Conservation (phyloP, 768 basidiomycete genomes). For the Stropharia rugosoannulata region DNA sequence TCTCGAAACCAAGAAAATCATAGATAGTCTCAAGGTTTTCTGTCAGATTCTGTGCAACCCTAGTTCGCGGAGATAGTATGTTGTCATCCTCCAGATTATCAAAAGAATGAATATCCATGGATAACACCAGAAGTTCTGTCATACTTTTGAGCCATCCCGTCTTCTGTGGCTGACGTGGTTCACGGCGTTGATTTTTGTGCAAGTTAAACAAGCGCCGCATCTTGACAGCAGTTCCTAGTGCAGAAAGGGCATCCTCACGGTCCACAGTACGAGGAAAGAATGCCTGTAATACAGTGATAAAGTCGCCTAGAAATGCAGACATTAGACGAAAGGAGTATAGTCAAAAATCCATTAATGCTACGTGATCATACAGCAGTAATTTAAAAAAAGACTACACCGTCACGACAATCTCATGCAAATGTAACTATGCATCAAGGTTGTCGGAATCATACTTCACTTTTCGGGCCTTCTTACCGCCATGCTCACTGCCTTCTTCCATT, state of each 20-base stretch:
- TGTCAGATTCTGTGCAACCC: not conserved
- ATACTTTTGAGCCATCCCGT: too few relatives aligned
- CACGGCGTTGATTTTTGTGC: too few relatives aligned
- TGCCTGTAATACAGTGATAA: not conserved
- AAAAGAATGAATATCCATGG: constrained; percentile 13
- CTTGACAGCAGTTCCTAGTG: not conserved
- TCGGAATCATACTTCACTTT: not conserved
- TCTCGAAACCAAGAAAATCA: too few relatives aligned
- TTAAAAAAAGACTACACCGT: too few relatives aligned
- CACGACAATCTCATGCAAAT: not conserved
- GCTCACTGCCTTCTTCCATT: not conserved
- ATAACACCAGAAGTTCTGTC: not conserved
- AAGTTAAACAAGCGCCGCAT: not conserved
- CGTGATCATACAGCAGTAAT: too few relatives aligned
- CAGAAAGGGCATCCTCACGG: not conserved
- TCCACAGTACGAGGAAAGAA: not conserved
- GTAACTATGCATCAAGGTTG: not conserved
- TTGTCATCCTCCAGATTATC: not conserved
- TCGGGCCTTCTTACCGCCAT: not conserved
- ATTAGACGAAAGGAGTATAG: not conserved
- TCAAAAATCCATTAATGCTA: not conserved
- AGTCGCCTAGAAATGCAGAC: not conserved
- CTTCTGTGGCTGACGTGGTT: too few relatives aligned
- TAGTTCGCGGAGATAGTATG: not conserved
- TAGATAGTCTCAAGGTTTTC: constrained; percentile 15